Conservation (phyloP, 441 rosid genomes). For the Populus trichocarpa region DNA sequence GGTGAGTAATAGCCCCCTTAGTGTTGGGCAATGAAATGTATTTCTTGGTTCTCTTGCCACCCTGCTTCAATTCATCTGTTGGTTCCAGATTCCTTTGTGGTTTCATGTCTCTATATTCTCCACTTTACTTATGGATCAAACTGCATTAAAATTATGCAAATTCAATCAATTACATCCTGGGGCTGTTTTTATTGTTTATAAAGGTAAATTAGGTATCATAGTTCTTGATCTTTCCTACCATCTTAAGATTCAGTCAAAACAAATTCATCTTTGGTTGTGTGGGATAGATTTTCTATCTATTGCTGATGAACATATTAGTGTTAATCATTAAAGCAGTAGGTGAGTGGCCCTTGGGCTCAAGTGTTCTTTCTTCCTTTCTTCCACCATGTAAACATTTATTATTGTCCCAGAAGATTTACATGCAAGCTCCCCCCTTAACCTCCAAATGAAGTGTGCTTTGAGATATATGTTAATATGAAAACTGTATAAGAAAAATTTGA, state of each 20-base stretch:
- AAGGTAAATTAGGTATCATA: not conserved
- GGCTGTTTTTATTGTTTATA: not conserved
- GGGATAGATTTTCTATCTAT: not conserved
- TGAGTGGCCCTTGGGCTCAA: not conserved
- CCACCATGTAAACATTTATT: not conserved
- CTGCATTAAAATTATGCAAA: not conserved
- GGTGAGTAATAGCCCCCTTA: constrained; percentile 32
- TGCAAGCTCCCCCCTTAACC: not conserved
- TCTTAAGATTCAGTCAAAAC: not conserved
- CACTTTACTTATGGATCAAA: not conserved
- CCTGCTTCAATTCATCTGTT: not conserved
- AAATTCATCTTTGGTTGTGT: not conserved
- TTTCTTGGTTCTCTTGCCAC: not conserved
- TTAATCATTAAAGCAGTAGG: not conserved
- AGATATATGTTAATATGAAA: not conserved
- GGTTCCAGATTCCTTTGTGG: not conserved
- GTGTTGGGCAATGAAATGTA: not conserved
- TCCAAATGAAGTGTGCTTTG: not conserved
- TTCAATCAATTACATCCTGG: not conserved
- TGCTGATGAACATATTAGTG: not conserved
- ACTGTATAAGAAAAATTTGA: not conserved
- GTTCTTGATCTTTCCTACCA: not conserved
- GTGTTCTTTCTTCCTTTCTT: not conserved
- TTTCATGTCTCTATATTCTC: not conserved
- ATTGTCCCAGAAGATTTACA: not conserved